These are phyloP conservation scores for Urochloa ruziziensis DNA, from an alignment of 176 grass and related monocot species.

Conservation along the genomic window DNA sequence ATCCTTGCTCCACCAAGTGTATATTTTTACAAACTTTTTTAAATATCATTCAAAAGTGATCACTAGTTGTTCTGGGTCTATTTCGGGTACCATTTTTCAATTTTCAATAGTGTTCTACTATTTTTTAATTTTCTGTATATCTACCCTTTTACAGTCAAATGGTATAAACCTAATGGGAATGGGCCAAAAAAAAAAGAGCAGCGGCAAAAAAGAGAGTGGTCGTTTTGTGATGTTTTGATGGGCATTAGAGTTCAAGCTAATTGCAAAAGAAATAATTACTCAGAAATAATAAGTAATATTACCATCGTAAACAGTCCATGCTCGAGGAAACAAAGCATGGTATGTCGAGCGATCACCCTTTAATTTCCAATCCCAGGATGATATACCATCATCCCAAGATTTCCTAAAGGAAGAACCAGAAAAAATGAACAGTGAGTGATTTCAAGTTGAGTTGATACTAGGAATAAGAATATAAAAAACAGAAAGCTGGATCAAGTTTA, in stretches of 20 bases:
- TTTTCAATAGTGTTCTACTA: background rate
- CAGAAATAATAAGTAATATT: constrained; percentile 26
- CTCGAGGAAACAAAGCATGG: constrained; percentile 96
- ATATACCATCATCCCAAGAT: constrained; percentile 83
- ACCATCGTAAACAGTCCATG: constrained; percentile 99
- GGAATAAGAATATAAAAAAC: constrained; percentile 5
- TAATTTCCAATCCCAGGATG: constrained; percentile 97
- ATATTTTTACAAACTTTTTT: background rate
- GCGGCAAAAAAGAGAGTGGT: background rate
- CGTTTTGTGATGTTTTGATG: background rate
- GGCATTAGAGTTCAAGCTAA: background rate
- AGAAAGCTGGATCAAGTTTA: constrained; percentile 8
- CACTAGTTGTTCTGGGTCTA: background rate
- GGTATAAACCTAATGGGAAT: background rate
- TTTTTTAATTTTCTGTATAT: background rate
- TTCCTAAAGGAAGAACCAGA: constrained; percentile 45
- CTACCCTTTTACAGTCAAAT: background rate
- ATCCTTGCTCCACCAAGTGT: background rate
- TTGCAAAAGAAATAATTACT: background rate
- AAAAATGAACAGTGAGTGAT: background rate
- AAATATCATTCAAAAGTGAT: background rate
- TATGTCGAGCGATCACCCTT: constrained; percentile 92
- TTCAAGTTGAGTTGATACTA: constrained; percentile 3
- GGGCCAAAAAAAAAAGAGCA: background rate
- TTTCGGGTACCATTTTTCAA: background rate